Evolutionary conservation across 2,329 filamentous ascomycete species (phyloP), one percentile per base, ranked within the genome.

Genomic region (Xylaria hypoxylon): DNA sequence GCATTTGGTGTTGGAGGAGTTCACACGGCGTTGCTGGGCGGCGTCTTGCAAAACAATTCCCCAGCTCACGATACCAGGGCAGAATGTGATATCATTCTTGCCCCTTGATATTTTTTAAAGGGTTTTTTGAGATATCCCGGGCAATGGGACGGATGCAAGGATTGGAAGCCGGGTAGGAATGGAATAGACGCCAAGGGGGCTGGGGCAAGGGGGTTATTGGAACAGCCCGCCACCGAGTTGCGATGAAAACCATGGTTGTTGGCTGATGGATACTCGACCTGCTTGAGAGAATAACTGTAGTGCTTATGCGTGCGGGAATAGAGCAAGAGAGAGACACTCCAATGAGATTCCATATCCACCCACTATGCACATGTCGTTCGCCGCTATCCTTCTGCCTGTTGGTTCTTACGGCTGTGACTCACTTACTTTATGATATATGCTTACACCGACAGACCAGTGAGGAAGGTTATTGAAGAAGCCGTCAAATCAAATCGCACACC

Each of bases 11-110:
- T 66, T 60, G 68, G 62, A 70, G 69, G 68, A 68, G 59, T 68
- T 64, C 52, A 59, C 52, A 66, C 38, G 70, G 68, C 70, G 70
- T 71, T 71, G 70, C 68, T 70, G 70, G 68, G 59, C 68, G 70
- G 70, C 70, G 70, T 70, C 68, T 59, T 63, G 42, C 60, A 66
- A 68, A 61, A 56, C 50, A 48, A 47, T 68, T 63, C 44, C 62
- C 59, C 62, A 59, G 59, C 62, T 65, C 62, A 40, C 68, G 68
- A 69, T 71, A 70, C 69, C 69, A 71, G 28, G 65, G 60, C 44
- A 59, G 48, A 58, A 61, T 55, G 33, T 42, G n/a, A 40, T 35
- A 44, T 44, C 28, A 59, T 63, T 61, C 58, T 56, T 56, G 51
- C 51, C 45, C 40, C 42, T 64, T 59, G 24, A 52, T 55, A 31